These are phyloP conservation scores for Aspergillus haitiensis DNA, from an alignment of 495 filamentous ascomycete species.

Conservation along the genomic window DNA sequence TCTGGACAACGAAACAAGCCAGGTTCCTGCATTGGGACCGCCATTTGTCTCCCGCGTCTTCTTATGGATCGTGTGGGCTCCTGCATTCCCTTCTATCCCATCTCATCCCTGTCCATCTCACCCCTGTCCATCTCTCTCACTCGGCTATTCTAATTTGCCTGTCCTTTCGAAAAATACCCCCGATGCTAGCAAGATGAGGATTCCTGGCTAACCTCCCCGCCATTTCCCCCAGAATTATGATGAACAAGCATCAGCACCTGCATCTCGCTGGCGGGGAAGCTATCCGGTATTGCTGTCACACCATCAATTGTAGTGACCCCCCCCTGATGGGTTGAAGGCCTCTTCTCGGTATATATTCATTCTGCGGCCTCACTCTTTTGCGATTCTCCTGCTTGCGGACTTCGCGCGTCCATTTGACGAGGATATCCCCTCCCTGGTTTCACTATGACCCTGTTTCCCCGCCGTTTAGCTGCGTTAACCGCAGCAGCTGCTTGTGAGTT, in stretches of 20 bases:
- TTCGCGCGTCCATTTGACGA: not conserved
- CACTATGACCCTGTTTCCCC: not conserved
- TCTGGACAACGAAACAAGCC: not conserved
- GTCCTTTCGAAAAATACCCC: not conserved
- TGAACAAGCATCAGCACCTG: not conserved
- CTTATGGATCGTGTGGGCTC: not conserved
- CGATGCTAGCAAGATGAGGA: not conserved
- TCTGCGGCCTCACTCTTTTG: not conserved
- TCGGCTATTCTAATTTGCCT: not conserved
- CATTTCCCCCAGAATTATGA: constrained; percentile 1
- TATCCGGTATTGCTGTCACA: not conserved
- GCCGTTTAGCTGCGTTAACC: constrained; percentile 3
- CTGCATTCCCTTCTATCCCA: not conserved
- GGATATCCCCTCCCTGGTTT: not conserved
- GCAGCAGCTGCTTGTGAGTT: constrained; percentile 13
- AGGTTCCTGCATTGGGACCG: not conserved
- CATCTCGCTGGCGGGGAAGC: not conserved
- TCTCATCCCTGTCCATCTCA: not conserved
- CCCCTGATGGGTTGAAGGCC: not conserved
- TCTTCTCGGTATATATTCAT: not conserved
- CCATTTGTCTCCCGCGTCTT: not conserved
- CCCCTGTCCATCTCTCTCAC: not conserved
- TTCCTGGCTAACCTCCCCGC: not conserved
- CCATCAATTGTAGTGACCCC: not conserved
- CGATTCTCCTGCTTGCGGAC: not conserved